phyloP scores from a whole-genome alignment of 129 eudicot genomes.

The Erigeron canadensis region DNA sequence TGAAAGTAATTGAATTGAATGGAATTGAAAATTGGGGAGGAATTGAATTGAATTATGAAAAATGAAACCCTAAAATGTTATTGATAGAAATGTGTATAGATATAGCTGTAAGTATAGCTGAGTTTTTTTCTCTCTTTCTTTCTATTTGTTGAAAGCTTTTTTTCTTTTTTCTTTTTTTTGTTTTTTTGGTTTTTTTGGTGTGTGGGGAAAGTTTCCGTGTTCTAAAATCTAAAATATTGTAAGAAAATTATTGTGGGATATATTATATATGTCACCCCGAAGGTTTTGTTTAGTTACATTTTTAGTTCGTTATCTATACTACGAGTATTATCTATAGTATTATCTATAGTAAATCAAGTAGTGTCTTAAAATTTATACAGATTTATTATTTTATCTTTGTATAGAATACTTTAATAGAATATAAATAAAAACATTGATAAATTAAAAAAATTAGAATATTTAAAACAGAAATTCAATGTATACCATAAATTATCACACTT shows the following conservation, averaged over 20 bases:
- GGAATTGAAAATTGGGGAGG: background rate
- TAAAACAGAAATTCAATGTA: too few species aligned
- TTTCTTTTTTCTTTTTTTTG: background rate
- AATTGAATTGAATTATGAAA: constrained; percentile 8
- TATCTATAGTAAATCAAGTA: too few species aligned
- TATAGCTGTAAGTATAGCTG: background rate
- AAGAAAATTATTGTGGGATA: constrained; percentile 14
- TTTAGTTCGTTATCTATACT: background rate
- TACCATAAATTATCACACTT: too few species aligned
- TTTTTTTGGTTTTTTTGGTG: too few species aligned
- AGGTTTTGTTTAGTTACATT: constrained; percentile 12
- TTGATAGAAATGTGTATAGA: background rate
- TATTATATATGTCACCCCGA: constrained; percentile 12
- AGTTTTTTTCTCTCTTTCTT: constrained; percentile 8
- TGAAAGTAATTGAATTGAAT: constrained; percentile 9
- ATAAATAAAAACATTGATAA: too few species aligned
- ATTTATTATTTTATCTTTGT: too few species aligned
- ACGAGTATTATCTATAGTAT: too few species aligned
- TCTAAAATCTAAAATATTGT: constrained; percentile 30
- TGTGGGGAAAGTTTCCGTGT: constrained; percentile 21
- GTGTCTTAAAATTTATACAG: too few species aligned
- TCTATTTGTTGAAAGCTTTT: constrained; percentile 7
- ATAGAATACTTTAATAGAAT: too few species aligned
- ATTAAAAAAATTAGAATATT: too few species aligned
- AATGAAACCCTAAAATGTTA: constrained; percentile 33